Evolutionary conservation across 306 rosid genomes (phyloP), one percentile per base, ranked within the genome.

Genomic region (Pyrus pyrifolia): DNA sequence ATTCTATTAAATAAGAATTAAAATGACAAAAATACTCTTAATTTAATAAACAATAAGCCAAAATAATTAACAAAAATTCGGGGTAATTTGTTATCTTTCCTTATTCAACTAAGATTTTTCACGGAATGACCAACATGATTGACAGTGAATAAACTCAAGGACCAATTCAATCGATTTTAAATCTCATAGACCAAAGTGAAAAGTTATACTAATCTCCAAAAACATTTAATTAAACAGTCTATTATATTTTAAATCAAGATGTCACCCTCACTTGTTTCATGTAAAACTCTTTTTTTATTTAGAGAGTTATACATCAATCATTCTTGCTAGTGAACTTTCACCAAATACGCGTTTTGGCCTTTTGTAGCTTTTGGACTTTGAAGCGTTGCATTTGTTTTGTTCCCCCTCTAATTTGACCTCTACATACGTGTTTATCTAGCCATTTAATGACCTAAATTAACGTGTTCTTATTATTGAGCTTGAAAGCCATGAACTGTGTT

Each of bases 171-270:
- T 7, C 9, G 2, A 38, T 7, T 38, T 38, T 38, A 38, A 38
- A 38, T 2, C 2, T 0, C 0, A 38, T 38, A 6, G 0, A 35
- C 2, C 2, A 38, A 38, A 38, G 0, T 38, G 2, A 38, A 38
- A 0, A 7, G 2, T 38, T 38, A 38, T 38, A 0, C 0, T 2
- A 38, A 38, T 1, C 2, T 38, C 0, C 2, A 7, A 38, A 2
- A 38, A 38, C 10, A 38, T 38, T 38, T 38, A 38, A 38, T 2
- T 38, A 38, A 38, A 38, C 1, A 38, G 10, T 35, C 8, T 35
- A 38, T 7, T 38, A 38, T 7, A 6, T 38, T 38, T 46, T 46
- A 0, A 46, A 46, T 46, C 1, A 1, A 46, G 6, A 46, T 2
- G 7, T 2, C 0, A 46, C 0, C 5, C 2, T 15, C 8, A 5